phyloP scores from a whole-genome alignment of 2,329 filamentous ascomycete genomes.

The Pseudopithomyces maydicus region DNA sequence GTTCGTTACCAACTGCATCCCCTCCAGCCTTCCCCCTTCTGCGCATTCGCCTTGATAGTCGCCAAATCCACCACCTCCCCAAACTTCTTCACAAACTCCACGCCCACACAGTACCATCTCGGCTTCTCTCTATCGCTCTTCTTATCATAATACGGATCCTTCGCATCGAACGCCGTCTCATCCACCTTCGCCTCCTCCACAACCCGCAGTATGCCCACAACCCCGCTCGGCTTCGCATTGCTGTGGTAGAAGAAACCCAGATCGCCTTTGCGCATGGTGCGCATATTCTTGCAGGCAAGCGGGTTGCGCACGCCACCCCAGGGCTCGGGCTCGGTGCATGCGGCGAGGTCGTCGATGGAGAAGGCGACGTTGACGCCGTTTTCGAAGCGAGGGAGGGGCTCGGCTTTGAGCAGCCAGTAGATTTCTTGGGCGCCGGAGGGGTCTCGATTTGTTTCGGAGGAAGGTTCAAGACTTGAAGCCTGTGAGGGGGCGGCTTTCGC shows the following conservation, averaged over 20 bases:
- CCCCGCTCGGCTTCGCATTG: slow-evolving; percentile 86
- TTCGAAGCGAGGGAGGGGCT: slow-evolving; percentile 85
- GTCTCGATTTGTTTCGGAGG: slow-evolving; percentile 33
- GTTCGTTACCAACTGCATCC: slow-evolving; percentile 84
- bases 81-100: slow-evolving; percentile 86
- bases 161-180: slow-evolving; percentile 72
- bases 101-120: slow-evolving; percentile 89
- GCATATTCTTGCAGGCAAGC: slow-evolving; percentile 82
- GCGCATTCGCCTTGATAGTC: slow-evolving; percentile 69
- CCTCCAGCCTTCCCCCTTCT: slow-evolving; percentile 63
- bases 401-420: slow-evolving; percentile 59
- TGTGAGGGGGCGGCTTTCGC: slow-evolving; percentile 4
- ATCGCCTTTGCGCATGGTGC: slow-evolving; percentile 88
- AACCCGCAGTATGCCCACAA: slow-evolving; percentile 88
- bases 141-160: slow-evolving; percentile 81
- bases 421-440: slow-evolving; percentile 32
- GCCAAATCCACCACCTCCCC: slow-evolving; percentile 70
- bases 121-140: slow-evolving; percentile 71
- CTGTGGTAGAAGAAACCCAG: slow-evolving; percentile 97
- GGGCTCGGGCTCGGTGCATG: slow-evolving; percentile 75
- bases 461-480: slow-evolving; percentile 9
- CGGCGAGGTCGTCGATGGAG: slow-evolving; percentile 86
- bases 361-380: slow-evolving; percentile 90
- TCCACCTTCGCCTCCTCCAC: slow-evolving; percentile 84
- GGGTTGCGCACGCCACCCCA: slow-evolving; percentile 74